Base-by-base conservation (phyloP, 192 early-diverging fungal species). In the Jimgerdemannia flammicorona region DNA sequence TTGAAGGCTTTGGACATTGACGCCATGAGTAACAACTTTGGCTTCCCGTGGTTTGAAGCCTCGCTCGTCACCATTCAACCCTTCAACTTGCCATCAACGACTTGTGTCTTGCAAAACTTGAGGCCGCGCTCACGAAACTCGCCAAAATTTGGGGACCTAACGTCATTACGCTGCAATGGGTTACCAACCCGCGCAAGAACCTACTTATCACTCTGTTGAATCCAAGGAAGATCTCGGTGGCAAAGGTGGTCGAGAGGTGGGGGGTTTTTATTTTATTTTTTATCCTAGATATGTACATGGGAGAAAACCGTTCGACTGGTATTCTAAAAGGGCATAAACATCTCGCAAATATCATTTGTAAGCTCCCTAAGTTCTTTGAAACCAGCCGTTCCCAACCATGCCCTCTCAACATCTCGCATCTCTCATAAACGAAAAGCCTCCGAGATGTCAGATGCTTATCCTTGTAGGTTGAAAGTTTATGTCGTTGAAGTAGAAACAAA, bases 71-170 rank as follows among this genome's bases (percentile, higher is more conserved):
- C 49, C 49, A 59, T 59, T 59, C 49, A 14, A 59, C 49, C 49
- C 49, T 59, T 14, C 6, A 59, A 2, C 49, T 59, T 14, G 49
- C 49, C 49, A 59, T 59, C 49, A 59, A 59, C 49, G 49, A 59
- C 49, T 6, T 14, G 49, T 59, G 8, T 14, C 8, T 59, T 59
- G 49, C 49, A 59, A 72, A 66, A 11, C 71, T 76, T 10, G 75
- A 76, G 44, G 40, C n/a, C 14, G 71, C 75, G 39, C 41, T 76
- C 42, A 73, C 41, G 17, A 42, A 42, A 39, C 39, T 76, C 8
- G 40, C 71, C 54, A 66, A 76, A 18, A 76, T 20, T 14, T 76
- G 75, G 75, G 75, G 75, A 20, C 75, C 75, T 6, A 76, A 76
- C 40, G 44, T 64, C 10, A 43, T 76, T 17, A 54, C 41, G 44